phyloP scores from a whole-genome alignment of 139 green algal genomes.

The Haematococcus lacustris region DNA sequence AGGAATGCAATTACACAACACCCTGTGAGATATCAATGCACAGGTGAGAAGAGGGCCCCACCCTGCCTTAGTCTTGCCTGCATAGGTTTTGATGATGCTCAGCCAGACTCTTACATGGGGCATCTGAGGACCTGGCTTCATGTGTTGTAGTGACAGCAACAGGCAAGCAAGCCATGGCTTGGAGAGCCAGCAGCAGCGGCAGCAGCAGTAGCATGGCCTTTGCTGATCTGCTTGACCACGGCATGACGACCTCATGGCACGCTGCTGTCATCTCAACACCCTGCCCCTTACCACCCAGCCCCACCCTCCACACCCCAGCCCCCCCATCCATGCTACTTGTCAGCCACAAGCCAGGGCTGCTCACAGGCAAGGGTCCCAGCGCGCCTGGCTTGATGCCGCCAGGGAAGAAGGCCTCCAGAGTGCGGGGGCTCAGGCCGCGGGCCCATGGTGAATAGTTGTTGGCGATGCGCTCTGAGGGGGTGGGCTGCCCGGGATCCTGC shows the following conservation, averaged over 20 bases:
- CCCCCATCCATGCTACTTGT: neutral
- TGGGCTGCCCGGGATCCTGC: conserved; percentile 11
- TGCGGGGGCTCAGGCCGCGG: conserved; percentile 26
- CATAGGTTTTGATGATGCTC: neutral
- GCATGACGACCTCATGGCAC: neutral
- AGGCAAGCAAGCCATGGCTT: too few relatives aligned
- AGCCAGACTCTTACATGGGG: neutral
- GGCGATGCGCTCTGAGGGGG: conserved; percentile 37
- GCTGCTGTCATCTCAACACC: neutral
- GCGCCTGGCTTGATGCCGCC: conserved; percentile 26
- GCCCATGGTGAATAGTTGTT: conserved; percentile 32
- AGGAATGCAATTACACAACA: neutral
- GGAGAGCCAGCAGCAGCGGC: too few relatives aligned
- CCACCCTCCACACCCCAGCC: neutral
- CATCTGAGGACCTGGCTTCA: neutral
- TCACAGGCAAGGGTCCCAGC: conserved; percentile 16
- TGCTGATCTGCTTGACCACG: neutral
- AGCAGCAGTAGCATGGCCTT: too few relatives aligned
- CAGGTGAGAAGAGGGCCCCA: too few relatives aligned
- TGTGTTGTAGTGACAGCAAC: too few relatives aligned
- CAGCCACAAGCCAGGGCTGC: neutral
- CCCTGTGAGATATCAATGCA: neutral
- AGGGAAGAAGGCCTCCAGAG: conserved; percentile 24
- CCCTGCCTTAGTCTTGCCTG: neutral
- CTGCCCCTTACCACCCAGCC: neutral